phyloP scores from a whole-genome alignment of 78 protist species.

The Dictyostelium citrinum region DNA sequence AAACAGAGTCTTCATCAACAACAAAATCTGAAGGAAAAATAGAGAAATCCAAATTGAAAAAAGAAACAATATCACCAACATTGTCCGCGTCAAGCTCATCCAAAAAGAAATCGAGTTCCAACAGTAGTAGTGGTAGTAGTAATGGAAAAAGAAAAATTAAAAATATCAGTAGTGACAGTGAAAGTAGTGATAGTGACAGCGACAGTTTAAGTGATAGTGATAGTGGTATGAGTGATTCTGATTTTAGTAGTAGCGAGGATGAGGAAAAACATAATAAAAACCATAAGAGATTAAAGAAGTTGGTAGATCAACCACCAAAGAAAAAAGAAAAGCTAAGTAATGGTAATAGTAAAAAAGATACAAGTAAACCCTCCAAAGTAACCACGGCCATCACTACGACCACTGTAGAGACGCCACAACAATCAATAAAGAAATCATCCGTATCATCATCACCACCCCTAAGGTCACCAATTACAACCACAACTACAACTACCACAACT shows the following conservation, averaged over 20 bases:
- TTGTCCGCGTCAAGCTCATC: constrained; percentile 24
- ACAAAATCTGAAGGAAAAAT: not conserved
- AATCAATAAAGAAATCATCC: not conserved
- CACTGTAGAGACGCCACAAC: not conserved
- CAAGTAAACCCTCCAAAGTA: not conserved
- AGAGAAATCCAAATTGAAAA: not conserved
- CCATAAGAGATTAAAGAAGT: constrained; percentile 47
- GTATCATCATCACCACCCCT: not conserved
- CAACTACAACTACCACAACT: constrained; percentile 9
- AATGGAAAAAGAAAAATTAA: constrained; percentile 5
- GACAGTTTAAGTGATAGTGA: not conserved
- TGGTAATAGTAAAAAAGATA: not conserved
- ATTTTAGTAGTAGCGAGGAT: constrained; percentile 13
- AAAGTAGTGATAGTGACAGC: not conserved
- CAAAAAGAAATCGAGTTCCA: not conserved
- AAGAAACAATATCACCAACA: not conserved
- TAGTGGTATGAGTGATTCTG: not conserved
- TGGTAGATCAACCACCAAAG: constrained; percentile 9
- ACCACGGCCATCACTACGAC: not conserved
- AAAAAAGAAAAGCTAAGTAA: not conserved
- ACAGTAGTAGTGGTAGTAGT: constrained; percentile 8
- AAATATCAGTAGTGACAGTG: not conserved
- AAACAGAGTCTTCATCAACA: constrained; percentile 1
- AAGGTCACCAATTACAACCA: constrained; percentile 15
- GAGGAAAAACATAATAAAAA: constrained; percentile 15